phyloP scores from a whole-genome alignment of 352 stramenopile genomes.

The Globisporangium spinosum region DNA sequence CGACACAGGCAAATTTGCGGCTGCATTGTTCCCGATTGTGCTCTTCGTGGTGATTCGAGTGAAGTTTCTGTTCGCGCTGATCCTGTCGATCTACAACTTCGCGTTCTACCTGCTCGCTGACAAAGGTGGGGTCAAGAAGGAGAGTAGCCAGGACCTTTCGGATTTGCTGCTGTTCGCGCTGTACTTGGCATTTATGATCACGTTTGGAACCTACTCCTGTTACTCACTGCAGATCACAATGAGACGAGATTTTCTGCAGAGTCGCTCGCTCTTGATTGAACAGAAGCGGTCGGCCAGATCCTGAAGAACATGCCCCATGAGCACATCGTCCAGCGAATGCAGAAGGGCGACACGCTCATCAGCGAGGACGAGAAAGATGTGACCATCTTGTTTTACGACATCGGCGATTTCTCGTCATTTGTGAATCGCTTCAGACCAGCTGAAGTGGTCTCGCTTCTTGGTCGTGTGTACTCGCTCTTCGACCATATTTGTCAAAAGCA shows the following conservation, averaged over 20 bases:
- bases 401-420: constrained; percentile 76
- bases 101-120: constrained; percentile 72
- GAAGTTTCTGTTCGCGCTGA: constrained; percentile 79
- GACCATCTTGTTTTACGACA: constrained; percentile 86
- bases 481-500: constrained; percentile 90
- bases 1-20: constrained; percentile 79
- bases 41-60: constrained; percentile 83
- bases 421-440: constrained; percentile 74
- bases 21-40: constrained; percentile 71
- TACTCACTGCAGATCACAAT: constrained; percentile 86
- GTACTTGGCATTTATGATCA: constrained; percentile 76
- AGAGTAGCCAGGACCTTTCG: constrained; percentile 26
- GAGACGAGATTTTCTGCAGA: constrained; percentile 79
- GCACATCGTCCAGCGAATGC: constrained; percentile 82
- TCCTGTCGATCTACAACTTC: constrained; percentile 77
- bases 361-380: constrained; percentile 87
- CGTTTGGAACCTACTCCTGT: constrained; percentile 66
- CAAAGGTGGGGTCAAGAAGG: constrained; percentile 38
- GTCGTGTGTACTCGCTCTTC: constrained; percentile 91
- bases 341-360: constrained; percentile 77
- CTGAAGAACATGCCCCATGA: constrained; percentile 85
- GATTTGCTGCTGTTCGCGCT: constrained; percentile 65
- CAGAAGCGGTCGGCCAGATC: constrained; percentile 80
- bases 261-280: constrained; percentile 69
- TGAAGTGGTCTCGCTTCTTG: constrained; percentile 81